Conservation (phyloP, 2,329 filamentous ascomycete species). For the Penicillium sp. region DNA sequence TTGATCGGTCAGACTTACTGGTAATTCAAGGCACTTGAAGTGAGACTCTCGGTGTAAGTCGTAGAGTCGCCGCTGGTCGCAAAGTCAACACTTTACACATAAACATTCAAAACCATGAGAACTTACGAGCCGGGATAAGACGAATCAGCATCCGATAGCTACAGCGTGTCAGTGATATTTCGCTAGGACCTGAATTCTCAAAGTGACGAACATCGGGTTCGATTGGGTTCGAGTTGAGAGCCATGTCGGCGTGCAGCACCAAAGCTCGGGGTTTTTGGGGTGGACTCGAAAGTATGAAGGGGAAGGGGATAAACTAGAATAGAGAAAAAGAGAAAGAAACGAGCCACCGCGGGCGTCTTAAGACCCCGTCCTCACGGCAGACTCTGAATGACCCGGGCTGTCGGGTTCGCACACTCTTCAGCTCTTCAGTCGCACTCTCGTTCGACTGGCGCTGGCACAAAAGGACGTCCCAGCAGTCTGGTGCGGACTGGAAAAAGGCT, state of each 20-base stretch:
- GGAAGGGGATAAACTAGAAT: conserved; percentile 11
- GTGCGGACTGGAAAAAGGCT: conserved; percentile 1
- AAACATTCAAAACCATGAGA: not conserved
- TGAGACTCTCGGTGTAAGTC: conserved; percentile 32
- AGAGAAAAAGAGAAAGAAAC: conserved; percentile 10
- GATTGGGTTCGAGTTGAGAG: conserved; percentile 15
- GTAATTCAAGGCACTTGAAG: conserved; percentile 31
- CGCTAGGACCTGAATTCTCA: not conserved
- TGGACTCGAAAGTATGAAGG: not conserved
- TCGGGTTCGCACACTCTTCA: conserved; percentile 10
- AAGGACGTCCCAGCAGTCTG: conserved; percentile 5
- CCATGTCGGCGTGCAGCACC: conserved; percentile 9
- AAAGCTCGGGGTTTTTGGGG: not conserved
- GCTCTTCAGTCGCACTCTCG: not conserved
- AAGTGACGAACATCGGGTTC: conserved; percentile 27
- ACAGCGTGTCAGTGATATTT: not conserved
- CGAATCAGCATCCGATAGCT: conserved; percentile 28
- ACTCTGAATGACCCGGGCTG: conserved; percentile 13
- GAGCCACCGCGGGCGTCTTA: conserved; percentile 20
- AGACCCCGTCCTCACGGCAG: conserved; percentile 18
- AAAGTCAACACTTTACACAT: conserved; percentile 6
- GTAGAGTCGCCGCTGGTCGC: conserved; percentile 22
- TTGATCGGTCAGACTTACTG: conserved; percentile 19
- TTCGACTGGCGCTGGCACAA: not conserved
- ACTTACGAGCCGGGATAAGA: conserved; percentile 29